Conservation (phyloP, 139 green algal genomes). For the Coelastrella sp. region DNA sequence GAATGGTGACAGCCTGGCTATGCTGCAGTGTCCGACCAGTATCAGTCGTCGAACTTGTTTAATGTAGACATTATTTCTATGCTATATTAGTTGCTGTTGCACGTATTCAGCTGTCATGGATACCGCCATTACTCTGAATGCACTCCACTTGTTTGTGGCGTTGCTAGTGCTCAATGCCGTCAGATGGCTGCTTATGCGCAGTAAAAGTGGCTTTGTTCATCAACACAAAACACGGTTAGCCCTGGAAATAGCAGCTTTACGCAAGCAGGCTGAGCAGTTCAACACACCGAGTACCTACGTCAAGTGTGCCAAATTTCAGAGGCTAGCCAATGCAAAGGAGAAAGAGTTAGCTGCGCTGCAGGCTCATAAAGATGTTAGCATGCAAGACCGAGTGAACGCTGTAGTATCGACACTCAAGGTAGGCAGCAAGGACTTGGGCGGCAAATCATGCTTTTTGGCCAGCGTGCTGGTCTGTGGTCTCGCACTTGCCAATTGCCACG, state of each 20-base stretch:
- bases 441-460: neutral
- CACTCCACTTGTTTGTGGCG: slow-evolving; percentile 23
- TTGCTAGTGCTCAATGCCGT: slow-evolving; percentile 34
- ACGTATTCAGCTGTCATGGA: neutral
- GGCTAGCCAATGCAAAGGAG: slow-evolving; percentile 60
- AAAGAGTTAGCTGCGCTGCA: slow-evolving; percentile 52
- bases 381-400: slow-evolving; percentile 34
- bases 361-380: neutral
- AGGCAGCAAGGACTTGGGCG: neutral
- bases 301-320: slow-evolving; percentile 52
- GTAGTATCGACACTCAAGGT: slow-evolving; percentile 48
- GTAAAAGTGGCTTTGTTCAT: slow-evolving; percentile 35
- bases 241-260: slow-evolving; percentile 26
- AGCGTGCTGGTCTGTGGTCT: too few relatives aligned
- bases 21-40: neutral
- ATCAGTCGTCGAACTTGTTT: neutral
- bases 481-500: too few relatives aligned
- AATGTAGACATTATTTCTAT: neutral
- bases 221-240: slow-evolving; percentile 37
- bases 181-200: slow-evolving; percentile 34
- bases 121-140: neutral
- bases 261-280: slow-evolving; percentile 38
- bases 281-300: slow-evolving; percentile 56
- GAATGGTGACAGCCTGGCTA: neutral
- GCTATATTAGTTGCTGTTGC: neutral